Evolutionary conservation across 331 rosid species (phyloP), one percentile per base, ranked within the genome.

Genomic region (Saraca asoca): DNA sequence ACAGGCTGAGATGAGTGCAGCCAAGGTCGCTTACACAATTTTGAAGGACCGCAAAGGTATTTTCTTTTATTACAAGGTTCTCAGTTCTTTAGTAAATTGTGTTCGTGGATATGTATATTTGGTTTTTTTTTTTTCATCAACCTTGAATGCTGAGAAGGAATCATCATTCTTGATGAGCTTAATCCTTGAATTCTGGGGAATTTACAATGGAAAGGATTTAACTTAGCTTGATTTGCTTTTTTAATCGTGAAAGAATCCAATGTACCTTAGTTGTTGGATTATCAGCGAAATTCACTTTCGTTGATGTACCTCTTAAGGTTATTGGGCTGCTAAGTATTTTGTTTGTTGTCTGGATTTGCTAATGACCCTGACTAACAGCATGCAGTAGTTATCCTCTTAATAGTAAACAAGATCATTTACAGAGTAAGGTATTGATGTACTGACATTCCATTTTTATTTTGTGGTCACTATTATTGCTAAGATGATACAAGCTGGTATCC

Each of bases 1-100:
- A 74, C 86, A 72, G 53, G 97, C 97, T 6, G 97, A 94, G 77
- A 73, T 79, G 65, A 86, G 62, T 78, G 98, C 85, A 9, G 97
- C 98, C 11, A 86, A 88, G 81, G 80, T 75, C 52, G 97, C 98
- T 24, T 90, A 81, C 75, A 48, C 66, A 44, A 62, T 69, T 51
- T 60, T 94, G 73, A 90, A 66, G 73, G 86, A 77, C 20, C 53
- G 80, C 67, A 73, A 78, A 87, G 78, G 75, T 86, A 49, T 50
- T 58, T 60, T 55, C 48, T 62, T 60, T 55, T 50, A 62, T 33
- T 66, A 33, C 29, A 55, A 52, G 66, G 57, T 63, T 44, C 51
- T 53, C 43, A 48, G 33, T 10, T 2, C 15, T 53, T 2, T 38
- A 12, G 41, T 80, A 46, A 15, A n/a, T n/a, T 17, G 34, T 56